Conservation (phyloP, 2,329 filamentous ascomycete species). For the Microsporum ferrugineum region DNA sequence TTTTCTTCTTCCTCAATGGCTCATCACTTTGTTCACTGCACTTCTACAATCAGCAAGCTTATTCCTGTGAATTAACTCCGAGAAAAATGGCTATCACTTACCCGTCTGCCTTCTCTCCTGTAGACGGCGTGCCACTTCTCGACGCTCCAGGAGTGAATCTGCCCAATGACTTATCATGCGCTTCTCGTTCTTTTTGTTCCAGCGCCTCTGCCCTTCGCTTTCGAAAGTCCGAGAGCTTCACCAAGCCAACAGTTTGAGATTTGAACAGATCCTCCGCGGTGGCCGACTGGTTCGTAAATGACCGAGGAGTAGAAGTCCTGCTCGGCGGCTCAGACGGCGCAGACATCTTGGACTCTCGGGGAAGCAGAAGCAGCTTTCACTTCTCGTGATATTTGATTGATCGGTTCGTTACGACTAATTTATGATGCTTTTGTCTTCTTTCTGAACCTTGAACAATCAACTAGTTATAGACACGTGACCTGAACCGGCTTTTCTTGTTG, state of each 20-base stretch:
- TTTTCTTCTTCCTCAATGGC: conserved; percentile 45
- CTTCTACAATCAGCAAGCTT: conserved; percentile 43
- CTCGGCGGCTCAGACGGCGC: conserved; percentile 27
- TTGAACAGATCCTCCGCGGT: conserved; percentile 74
- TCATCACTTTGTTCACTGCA: conserved; percentile 43
- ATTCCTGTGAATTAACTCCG: not conserved
- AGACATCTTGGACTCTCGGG: conserved; percentile 7
- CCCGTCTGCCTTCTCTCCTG: conserved; percentile 43
- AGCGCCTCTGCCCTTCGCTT: conserved; percentile 92
- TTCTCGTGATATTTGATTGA: too few relatives aligned
- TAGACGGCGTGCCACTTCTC: conserved; percentile 41
- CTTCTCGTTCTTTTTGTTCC: conserved; percentile 77
- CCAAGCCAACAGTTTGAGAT: conserved; percentile 78
- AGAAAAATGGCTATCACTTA: conserved; percentile 32
- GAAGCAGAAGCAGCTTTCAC: too few relatives aligned
- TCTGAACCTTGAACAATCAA: too few relatives aligned
- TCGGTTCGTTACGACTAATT: too few relatives aligned
- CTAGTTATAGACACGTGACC: too few relatives aligned
- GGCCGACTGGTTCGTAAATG: conserved; percentile 62
- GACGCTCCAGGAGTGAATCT: conserved; percentile 35
- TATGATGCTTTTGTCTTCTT: too few relatives aligned
- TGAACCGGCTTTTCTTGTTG: too few relatives aligned
- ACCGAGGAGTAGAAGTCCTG: conserved; percentile 36
- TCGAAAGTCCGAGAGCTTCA: conserved; percentile 84
- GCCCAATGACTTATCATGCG: conserved; percentile 49